Percentiles rank a stretch among this genome's conserved stretches.
These are phyloP conservation scores for Fusarium sp. DNA, from an alignment of 2,329 filamentous ascomycete genomes.

Conservation along the genomic window DNA sequence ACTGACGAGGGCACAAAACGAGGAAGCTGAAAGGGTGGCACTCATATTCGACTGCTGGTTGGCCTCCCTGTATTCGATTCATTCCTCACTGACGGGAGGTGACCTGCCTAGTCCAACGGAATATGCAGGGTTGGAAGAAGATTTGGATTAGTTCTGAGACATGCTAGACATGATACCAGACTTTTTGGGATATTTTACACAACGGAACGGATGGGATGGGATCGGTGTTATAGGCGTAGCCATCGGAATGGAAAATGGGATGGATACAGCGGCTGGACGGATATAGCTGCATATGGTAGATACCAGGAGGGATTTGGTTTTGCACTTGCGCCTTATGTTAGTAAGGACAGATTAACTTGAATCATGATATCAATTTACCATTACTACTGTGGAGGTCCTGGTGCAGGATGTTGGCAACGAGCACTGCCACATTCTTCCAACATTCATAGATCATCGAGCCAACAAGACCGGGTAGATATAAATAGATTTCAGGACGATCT, in stretches of 20 bases:
- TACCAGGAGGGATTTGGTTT: conserved; percentile 33
- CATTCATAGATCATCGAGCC: conserved; percentile 5
- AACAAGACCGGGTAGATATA: conserved; percentile 18
- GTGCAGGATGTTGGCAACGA: background rate
- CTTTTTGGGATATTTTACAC: conserved; percentile 10
- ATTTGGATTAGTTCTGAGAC: conserved; percentile 41
- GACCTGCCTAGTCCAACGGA: conserved; percentile 49
- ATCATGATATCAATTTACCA: background rate
- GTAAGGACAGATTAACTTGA: conserved; percentile 2
- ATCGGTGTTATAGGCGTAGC: conserved; percentile 39
- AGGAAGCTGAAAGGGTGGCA: conserved; percentile 52
- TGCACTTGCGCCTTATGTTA: conserved; percentile 5
- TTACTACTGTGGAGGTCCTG: background rate
- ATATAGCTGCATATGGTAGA: conserved; percentile 33
- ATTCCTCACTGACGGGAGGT: conserved; percentile 52
- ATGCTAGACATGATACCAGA: conserved; percentile 18
- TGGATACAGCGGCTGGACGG: conserved; percentile 29
- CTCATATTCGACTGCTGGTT: conserved; percentile 68
- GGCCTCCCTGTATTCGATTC: conserved; percentile 63
- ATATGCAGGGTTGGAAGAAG: conserved; percentile 50
- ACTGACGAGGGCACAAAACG: conserved; percentile 54
- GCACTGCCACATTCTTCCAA: conserved; percentile 31
- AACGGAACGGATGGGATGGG: conserved; percentile 18
- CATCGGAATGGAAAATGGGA: conserved; percentile 27
- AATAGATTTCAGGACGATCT: conserved; percentile 29